These are phyloP conservation scores for Erythrobasidium hasegawianum DNA, from an alignment of 1,284 basidiomycete species.

Conservation along the genomic window DNA sequence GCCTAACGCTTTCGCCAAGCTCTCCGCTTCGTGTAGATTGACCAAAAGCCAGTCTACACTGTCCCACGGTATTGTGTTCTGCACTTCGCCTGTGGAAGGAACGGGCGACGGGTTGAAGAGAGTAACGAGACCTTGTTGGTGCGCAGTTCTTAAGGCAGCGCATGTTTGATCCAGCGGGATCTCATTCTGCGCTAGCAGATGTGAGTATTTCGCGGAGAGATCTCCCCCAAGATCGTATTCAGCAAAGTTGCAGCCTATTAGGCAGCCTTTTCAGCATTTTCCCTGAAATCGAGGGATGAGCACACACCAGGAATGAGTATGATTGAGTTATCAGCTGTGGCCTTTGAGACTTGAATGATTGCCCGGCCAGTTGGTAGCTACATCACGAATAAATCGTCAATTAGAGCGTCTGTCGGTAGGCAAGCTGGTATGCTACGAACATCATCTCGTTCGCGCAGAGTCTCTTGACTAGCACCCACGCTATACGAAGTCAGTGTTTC, in stretches of 20 bases:
- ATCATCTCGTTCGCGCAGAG: conserved; percentile 44
- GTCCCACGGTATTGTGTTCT: conserved; percentile 52
- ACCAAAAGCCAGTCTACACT: conserved; percentile 55
- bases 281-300: too few species aligned
- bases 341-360: conserved; percentile 52
- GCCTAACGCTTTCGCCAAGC: conserved; percentile 12
- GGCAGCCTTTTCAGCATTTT: too few species aligned
- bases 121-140: conserved; percentile 45
- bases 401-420: not conserved
- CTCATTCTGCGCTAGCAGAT: conserved; percentile 59
- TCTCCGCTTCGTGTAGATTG: conserved; percentile 49
- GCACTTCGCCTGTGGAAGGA: conserved; percentile 50
- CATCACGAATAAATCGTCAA: not conserved
- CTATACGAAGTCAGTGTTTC: conserved; percentile 46
- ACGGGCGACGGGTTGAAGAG: conserved; percentile 60
- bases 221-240: conserved; percentile 1
- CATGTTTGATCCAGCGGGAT: conserved; percentile 54
- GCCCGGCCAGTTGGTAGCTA: conserved; percentile 51
- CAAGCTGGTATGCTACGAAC: not conserved
- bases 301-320: conserved; percentile 39
- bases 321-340: conserved; percentile 52
- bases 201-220: conserved; percentile 46
- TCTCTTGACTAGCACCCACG: conserved; percentile 47
- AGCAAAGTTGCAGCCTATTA: conserved; percentile 25
- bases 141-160: conserved; percentile 49